Evolutionary conservation across 495 filamentous ascomycete genomes (phyloP).

Genomic region (Pyronema domesticum): DNA sequence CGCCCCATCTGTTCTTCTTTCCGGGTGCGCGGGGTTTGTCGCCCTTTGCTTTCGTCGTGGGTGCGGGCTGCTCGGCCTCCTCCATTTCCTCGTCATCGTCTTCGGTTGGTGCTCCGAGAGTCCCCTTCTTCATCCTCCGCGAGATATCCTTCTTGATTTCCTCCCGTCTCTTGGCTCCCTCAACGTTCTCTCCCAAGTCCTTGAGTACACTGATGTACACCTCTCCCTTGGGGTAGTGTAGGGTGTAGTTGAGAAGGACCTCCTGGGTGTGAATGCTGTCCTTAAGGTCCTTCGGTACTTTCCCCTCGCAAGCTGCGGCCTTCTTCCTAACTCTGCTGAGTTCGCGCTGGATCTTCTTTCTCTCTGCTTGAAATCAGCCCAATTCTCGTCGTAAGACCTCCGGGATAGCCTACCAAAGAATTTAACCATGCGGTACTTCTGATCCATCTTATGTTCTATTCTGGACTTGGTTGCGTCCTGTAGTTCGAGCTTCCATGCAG

Average conservation of each 20-base stretch:
- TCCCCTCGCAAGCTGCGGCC: constrained; percentile 32
- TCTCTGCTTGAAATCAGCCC: constrained; percentile 35
- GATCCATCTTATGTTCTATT: constrained; percentile 52
- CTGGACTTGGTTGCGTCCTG: constrained; percentile 37
- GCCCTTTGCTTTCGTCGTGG: background rate
- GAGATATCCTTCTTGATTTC: constrained; percentile 40
- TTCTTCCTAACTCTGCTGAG: constrained; percentile 40
- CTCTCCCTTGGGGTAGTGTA: constrained; percentile 61
- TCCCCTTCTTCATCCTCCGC: constrained; percentile 39
- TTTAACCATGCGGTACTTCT: constrained; percentile 81
- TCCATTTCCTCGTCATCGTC: constrained; percentile 22
- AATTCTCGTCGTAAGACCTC: background rate
- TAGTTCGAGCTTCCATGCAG: constrained; percentile 56
- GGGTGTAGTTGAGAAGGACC: constrained; percentile 72
- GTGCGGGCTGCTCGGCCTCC: constrained; percentile 8
- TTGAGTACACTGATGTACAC: constrained; percentile 65
- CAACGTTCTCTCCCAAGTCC: constrained; percentile 17
- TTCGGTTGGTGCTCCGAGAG: constrained; percentile 37
- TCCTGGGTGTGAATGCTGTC: constrained; percentile 48
- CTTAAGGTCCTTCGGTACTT: constrained; percentile 28
- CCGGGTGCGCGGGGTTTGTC: constrained; percentile 3
- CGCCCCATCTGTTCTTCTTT: constrained; percentile 5
- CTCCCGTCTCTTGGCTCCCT: constrained; percentile 26
- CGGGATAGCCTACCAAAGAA: constrained; percentile 49
- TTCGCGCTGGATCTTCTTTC: constrained; percentile 62